Base-by-base conservation (phyloP, 345 rosid species). In the Hevea brasiliensis region DNA sequence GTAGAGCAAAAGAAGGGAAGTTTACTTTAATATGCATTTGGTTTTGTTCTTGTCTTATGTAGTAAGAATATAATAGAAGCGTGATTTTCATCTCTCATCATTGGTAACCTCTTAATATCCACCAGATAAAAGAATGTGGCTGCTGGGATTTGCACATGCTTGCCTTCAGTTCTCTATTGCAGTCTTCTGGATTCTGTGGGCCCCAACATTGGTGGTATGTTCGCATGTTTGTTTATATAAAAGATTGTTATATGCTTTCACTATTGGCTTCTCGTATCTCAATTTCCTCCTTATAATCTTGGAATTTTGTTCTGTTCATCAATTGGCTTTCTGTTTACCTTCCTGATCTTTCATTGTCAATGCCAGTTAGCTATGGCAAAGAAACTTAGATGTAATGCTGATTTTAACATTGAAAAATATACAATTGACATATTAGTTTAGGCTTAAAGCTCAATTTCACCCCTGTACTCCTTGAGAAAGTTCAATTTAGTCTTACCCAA, bases 151-250 rank as follows among this genome's bases (percentile, higher is more conserved):
- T 60, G 82, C 98, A 72, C 99, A 95, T 77, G 87, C 90, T 82
- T 87, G 90, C 81, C 90, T 95, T 76, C 93, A 89, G 75, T 93
- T 95, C 81, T 88, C 99, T 5, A 80, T 87, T 72, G 87, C 84
- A 27, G 74, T 88, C 68, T 89, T 91, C 85, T 92, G 98, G 98
- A 90, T 95, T 80, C 86, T 95, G 23, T 95, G 98, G 99, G 92
- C 98, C 45, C 94, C 99, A 63, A 87, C 89, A 20, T 75, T 91
- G 80, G 98, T 91, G 96, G 98, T 95, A 89, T n/a, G 92, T 7
- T 75, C 35, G 23, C 53, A 15, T 15, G 13, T 35, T 65, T 72
- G 53, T 61, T 15, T 8, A 37, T 63, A 59, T 59, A 45, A 65
- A 32, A 65, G 18, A 24, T 55, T 29, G 21, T 60, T n/a, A 24